Evolutionary conservation across 1,284 basidiomycete genomes (phyloP), one percentile per base, ranked within the genome.

Genomic region (Rhodotorula sp.): DNA sequence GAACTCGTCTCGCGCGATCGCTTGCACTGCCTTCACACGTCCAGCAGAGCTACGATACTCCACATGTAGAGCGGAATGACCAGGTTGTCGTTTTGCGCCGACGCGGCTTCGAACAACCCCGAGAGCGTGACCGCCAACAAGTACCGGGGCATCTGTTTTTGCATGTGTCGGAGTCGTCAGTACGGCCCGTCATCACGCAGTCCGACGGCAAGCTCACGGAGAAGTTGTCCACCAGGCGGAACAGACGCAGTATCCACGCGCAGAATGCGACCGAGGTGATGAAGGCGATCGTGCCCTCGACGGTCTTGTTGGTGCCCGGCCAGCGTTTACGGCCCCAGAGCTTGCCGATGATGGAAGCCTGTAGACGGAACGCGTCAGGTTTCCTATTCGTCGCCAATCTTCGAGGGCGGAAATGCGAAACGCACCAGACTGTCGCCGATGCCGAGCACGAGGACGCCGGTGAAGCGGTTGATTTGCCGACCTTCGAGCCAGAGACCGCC

Each of bases 401-500:
- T 16, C 10, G 34, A 14, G 14, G n/a, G 26, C 0, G 43, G 43
- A 23, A 4, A 47, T 56, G 15, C 10, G 56, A 26, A 28, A 85
- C 88, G 77, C 75, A 91, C 92, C 78, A 97, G 81, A 10, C 95
- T 92, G 82, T 99, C 97, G 15, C 97, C 97, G 50, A 99, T 86
- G 1, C 97, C 97, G 18, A 99, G 83, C 1, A 89, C 88, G 26
- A 99, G 84, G 21, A 95, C 89, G 5, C 97, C 95, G n/a, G 93
- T 95, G 79, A 90, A 91, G 77, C 89, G 87, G 68, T 93, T 82
- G 61, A 95, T 83, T 61, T 84, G 90, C 79, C 78, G 90, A 88
- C 91, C 91, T 83, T 99, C 97, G 65, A 99, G 85, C 97, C 97
- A 99, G 34, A 99, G 80, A 28, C 91, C 90, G 8, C 89, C 89